Evolutionary conservation across 805 yeast genomes (phyloP), one percentile per base, ranked within the genome.

Genomic region (Candida dajiaensis): DNA sequence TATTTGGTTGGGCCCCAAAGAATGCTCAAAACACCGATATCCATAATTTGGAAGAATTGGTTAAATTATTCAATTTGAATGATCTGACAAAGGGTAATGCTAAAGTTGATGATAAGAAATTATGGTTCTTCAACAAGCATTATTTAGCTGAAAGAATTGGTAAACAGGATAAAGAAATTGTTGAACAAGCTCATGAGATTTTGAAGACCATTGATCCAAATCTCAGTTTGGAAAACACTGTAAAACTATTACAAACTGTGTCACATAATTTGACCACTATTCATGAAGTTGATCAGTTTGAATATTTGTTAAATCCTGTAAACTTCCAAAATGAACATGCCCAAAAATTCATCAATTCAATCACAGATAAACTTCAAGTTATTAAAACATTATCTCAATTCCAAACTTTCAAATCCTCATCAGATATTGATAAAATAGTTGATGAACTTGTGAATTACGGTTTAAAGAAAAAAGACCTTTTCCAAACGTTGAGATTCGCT

Each of bases 71-170:
- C 61, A 71, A 80, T 15, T 61, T 89, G 35, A 81, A 81, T 47
- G 81, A 85, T 21, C 72, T 94, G 54, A 92, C 98, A 12, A 89
- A 80, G 57, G 98, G 99, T 1, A 90, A 90, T 66, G 95, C 96
- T 15, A 92, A 89, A 61, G 97, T 94, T 8, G 89, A 86, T 52
- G 81, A 80, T 49, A 73, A 76, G 45, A 92, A 94, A 63, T 72
- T 94, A 45, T 70, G 72, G 53, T 86, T 68, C 61, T 86, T 94
- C 68, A 90, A 94, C 65, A 87, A 85, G 57, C 75, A 73, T 49
- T 88, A 85, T 59, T 65, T 89, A 36, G 64, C 65, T 6, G 51
- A 62, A 36, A 69, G 71, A 44, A 58, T 87, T 15, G 55, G 61
- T 2, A 66, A 74, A 33, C 48, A 50, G 22, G 64, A 77, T 8